Conservation (phyloP, 768 basidiomycete genomes). For the Auriscalpium microsporum region DNA sequence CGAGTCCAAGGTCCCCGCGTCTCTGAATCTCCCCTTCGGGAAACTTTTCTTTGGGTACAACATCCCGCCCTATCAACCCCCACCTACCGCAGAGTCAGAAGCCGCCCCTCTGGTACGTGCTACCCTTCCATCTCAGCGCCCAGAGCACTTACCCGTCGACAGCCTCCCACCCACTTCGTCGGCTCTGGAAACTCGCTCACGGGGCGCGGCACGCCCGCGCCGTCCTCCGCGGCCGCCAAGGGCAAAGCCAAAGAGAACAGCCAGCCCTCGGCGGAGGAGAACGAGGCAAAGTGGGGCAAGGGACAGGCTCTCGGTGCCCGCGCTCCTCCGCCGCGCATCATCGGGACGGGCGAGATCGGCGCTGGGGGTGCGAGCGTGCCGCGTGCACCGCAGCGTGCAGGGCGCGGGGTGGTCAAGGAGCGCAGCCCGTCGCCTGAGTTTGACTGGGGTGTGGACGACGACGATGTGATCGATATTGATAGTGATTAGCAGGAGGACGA, state of each 20-base stretch:
- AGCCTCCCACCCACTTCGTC: slow-evolving; percentile 43
- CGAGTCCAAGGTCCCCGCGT: slow-evolving; percentile 76
- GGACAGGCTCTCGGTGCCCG: slow-evolving; percentile 43
- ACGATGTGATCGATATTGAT: slow-evolving; percentile 78
- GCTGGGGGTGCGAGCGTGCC: slow-evolving; percentile 49
- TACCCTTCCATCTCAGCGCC: not conserved
- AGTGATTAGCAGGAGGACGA: slow-evolving; percentile 42
- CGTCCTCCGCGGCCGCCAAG: slow-evolving; percentile 36
- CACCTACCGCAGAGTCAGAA: slow-evolving; percentile 18
- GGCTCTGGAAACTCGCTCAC: slow-evolving; percentile 64
- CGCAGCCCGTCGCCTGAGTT: slow-evolving; percentile 52
- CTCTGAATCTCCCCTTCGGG: slow-evolving; percentile 84
- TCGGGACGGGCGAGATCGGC: slow-evolving; percentile 34
- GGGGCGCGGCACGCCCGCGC: slow-evolving; percentile 35
- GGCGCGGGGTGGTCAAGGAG: slow-evolving; percentile 24
- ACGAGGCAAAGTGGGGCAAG: slow-evolving; percentile 21
- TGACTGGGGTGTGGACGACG: slow-evolving; percentile 79
- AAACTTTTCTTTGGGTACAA: slow-evolving; percentile 97
- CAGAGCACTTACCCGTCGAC: not conserved
- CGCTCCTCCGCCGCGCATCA: slow-evolving; percentile 26
- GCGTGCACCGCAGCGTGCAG: slow-evolving; percentile 30
- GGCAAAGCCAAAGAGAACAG: slow-evolving; percentile 40
- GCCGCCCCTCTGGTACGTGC: slow-evolving; percentile 12
- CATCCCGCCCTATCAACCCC: slow-evolving; percentile 57
- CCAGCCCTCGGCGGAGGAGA: slow-evolving; percentile 11